phyloP scores from a whole-genome alignment of 805 yeast species.

The Brettanomyces custersianus region DNA sequence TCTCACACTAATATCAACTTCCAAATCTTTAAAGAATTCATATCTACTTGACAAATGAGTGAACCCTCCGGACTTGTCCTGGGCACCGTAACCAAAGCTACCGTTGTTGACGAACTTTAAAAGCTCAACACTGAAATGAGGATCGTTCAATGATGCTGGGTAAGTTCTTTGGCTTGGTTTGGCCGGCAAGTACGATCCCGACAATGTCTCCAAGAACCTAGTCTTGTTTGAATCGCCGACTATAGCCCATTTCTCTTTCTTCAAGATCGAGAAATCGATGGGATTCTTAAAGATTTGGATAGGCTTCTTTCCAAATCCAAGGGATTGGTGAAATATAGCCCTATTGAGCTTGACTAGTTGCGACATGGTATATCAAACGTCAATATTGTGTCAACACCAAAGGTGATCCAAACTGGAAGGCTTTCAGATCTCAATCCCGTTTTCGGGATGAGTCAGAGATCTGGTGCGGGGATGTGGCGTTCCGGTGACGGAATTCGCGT shows the following conservation, averaged over 20 bases:
- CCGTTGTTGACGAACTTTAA: constrained; percentile 29
- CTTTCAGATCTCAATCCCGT: no score
- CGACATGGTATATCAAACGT: no score
- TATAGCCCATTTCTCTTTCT: constrained; percentile 42
- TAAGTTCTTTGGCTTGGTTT: constrained; percentile 48
- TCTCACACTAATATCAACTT: constrained; percentile 63
- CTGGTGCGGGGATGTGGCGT: no score
- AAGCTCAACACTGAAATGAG: constrained; percentile 30
- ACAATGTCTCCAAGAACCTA: constrained; percentile 43
- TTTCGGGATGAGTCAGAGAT: no score
- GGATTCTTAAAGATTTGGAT: constrained; percentile 30
- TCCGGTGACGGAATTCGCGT: no score
- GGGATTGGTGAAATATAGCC: constrained; percentile 9
- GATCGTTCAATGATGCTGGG: constrained; percentile 42
- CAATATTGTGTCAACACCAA: no score
- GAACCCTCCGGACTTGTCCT: constrained; percentile 31
- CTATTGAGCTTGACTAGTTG: constrained; percentile 7
- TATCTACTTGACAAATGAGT: constrained; percentile 86
- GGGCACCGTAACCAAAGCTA: constrained; percentile 27
- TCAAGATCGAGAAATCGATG: constrained; percentile 29
- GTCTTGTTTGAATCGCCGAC: constrained; percentile 45
- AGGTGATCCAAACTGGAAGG: no score
- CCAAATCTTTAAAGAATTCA: constrained; percentile 72
- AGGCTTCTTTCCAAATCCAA: constrained; percentile 1
- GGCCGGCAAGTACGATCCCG: constrained; percentile 42